Conservation (phyloP, 2,329 filamentous ascomycete genomes). For the Aotearoamyces nothofagi region DNA sequence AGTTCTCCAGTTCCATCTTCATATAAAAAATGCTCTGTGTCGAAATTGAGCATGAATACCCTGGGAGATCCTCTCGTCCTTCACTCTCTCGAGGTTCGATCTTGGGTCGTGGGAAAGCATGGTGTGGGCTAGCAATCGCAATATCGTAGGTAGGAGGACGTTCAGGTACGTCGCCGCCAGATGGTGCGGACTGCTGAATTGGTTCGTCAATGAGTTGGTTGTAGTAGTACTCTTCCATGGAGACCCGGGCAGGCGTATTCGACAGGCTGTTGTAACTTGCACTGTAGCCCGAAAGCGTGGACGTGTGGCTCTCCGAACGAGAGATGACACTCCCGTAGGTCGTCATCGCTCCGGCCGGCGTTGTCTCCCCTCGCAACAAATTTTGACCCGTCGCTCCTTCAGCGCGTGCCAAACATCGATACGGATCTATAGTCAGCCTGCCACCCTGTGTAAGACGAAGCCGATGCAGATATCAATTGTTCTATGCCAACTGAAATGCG, state of each 20-base stretch:
- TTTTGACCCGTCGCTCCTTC: too few relatives aligned
- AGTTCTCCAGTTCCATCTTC: slow-evolving; percentile 52
- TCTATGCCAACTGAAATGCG: too few relatives aligned
- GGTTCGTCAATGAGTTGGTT: not conserved
- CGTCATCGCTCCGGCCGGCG: too few relatives aligned
- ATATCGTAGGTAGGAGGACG: slow-evolving; percentile 13
- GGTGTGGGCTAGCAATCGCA: slow-evolving; percentile 6
- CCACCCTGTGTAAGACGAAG: too few relatives aligned
- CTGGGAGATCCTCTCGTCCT: slow-evolving; percentile 32
- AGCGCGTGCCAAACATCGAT: too few relatives aligned
- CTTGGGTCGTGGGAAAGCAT: slow-evolving; percentile 12
- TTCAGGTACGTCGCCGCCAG: not conserved
- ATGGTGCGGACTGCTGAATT: not conserved
- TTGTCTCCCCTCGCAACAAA: too few relatives aligned
- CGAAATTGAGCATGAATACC: slow-evolving; percentile 39
- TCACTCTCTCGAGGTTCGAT: slow-evolving; percentile 22
- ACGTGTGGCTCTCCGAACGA: too few relatives aligned
- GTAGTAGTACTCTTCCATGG: slow-evolving; percentile 3
- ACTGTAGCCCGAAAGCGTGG: too few relatives aligned
- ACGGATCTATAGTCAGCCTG: too few relatives aligned
- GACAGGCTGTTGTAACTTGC: too few relatives aligned
- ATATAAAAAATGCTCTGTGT: slow-evolving; percentile 41
- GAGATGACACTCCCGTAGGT: too few relatives aligned
- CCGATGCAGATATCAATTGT: too few relatives aligned
- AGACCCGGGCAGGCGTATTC: not conserved